Evolutionary conservation across 768 basidiomycete genomes (phyloP), one percentile per base, ranked within the genome.

Genomic region (Collybia sordida): DNA sequence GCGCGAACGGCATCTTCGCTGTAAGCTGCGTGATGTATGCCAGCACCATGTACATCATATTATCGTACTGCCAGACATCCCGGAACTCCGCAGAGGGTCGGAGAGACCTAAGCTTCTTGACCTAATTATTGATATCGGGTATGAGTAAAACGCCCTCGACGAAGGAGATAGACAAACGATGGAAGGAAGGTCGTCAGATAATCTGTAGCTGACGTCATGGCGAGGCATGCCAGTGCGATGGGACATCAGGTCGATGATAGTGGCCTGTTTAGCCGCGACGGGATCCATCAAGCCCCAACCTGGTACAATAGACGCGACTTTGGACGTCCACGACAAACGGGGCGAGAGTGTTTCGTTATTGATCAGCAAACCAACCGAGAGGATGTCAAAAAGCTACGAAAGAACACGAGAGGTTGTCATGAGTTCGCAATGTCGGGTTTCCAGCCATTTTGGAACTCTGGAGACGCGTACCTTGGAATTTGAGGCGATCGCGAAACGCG

Each of bases 31-130:
- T 66, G 19, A 71, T 46, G 45, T 62, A 64, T 0, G 67, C 65
- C 11, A 70, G 42, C 2, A 61, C 41, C 2, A 47, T 51, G 27
- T 70, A 70, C 64, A 63, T 61, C 35, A 59, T 56, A 47, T 69
- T 69, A 44, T 50, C 59, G 50, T 68, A 67, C 35, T 70, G 67
- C 21, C 49, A 64, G 0, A 51, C 38, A 8, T 62, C 53, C 1
- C 69, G 62, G 42, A 69, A 71, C 34, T 62, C 62, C 6, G 63
- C 46, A 0, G 68, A 69, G 3, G 66, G 66, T 7, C 63, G 58
- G 7, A 68, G 60, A 46, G 55, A 62, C 31, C 57, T 61, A 22
- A 67, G 18, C 38, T 57, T 62, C 38, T 56, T 42, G 24, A 62
- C 53, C 57, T 62, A 25, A 5, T 8, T 28, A 18, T 7, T 7